A percentile compares a stretch with the other conserved stretches of the same genome.
These are phyloP conservation scores for Cercospora berteroae DNA, from an alignment of 2,329 filamentous ascomycete genomes.

Conservation along the genomic window DNA sequence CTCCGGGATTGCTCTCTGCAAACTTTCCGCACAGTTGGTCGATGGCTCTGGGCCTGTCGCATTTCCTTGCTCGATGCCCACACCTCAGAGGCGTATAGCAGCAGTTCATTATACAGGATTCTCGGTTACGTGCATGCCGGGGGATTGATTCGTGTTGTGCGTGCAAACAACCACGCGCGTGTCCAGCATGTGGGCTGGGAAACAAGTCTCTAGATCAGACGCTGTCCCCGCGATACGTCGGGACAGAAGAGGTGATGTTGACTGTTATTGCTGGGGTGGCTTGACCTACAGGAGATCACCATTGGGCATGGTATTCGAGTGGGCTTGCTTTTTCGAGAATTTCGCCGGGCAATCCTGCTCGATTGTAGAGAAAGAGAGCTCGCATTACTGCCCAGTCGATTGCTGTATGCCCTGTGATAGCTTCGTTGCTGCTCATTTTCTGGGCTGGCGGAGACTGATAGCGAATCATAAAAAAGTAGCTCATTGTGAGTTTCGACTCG, in stretches of 20 bases:
- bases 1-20: neutral
- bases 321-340: neutral
- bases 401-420: neutral
- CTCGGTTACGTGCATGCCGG: conserved; percentile 6
- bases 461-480: neutral
- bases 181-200: neutral
- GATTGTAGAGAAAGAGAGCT: neutral
- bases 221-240: neutral
- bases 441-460: neutral
- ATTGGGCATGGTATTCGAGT: neutral
- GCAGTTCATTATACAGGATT: neutral
- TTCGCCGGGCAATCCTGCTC: neutral
- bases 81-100: neutral
- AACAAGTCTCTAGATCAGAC: neutral
- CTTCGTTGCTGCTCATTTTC: neutral
- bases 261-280: neutral
- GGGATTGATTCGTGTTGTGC: conserved; percentile 4
- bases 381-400: neutral
- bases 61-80: neutral
- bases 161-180: conserved; percentile 1
- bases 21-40: neutral
- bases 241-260: neutral
- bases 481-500: neutral
- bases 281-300: neutral
- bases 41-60: neutral